Base-by-base conservation (phyloP, 345 rosid species). In the Citrus medica region DNA sequence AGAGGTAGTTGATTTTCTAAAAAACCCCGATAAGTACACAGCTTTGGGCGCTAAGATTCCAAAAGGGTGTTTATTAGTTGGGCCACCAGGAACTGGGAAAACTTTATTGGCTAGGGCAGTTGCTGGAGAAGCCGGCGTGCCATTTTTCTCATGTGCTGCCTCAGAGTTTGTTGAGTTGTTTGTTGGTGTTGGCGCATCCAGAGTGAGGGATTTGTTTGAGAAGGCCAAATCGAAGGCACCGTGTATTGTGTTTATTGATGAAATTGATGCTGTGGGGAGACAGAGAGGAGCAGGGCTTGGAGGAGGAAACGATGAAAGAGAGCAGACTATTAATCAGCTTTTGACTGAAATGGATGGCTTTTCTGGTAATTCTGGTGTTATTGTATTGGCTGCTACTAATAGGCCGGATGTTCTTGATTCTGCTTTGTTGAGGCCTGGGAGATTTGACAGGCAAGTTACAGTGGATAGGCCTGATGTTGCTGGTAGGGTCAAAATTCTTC, bases 231-330 rank as follows among this genome's bases (percentile, higher is more conserved):
- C 93, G 1, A 95, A 91, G 75, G 98, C 98, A 0, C 97, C 97
- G 3, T 91, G 92, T 76, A 89, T 90, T 80, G 98, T 88, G 64
- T 92, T 95, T 53, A 92, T 92, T 6, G 97, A 95, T 86, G 98
- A 95, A 81, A 95, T 95, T 83, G 97, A 90, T 71, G 99, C 93
- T 4, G 99, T 93, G 22, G 96, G 95, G 59, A 87, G 98, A 83
- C 97, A 95, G 84, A 90, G 98, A 83, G 98, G 98, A 79, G 97
- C 97, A 16, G 98, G 98, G 19, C 87, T 90, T 67, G 98, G 98
- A 70, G 98, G 98, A 63, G 98, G 98, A 71, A 93, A 93, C 76
- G 98, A 95, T 76, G 98, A 95, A 86, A 93, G 95, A 33, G 98
- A 95, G 78, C 98, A 93, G 84, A 93, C 98, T 0, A 90, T 93